Percentiles rank a stretch among this genome's conserved stretches.
Evolutionary conservation across 371 early-diverging fungal species (phyloP).

Genomic region (Haplosporangium sp.): DNA sequence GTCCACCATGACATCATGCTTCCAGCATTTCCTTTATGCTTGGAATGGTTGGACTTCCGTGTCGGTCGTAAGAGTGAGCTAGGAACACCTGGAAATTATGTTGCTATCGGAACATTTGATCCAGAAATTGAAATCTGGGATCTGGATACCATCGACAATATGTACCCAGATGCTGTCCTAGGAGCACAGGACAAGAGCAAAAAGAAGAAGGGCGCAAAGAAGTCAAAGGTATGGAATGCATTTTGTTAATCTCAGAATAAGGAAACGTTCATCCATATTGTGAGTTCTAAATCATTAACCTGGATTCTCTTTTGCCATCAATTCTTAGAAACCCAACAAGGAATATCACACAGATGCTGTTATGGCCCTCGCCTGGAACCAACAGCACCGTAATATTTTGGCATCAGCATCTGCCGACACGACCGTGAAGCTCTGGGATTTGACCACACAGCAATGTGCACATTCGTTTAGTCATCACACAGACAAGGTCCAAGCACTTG

Average conservation of each 20-base stretch:
- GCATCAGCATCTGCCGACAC: constrained; percentile 94
- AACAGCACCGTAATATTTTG: constrained; percentile 84
- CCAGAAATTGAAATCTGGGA: constrained; percentile 98
- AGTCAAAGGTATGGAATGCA: constrained; percentile 59
- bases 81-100: constrained; percentile 76
- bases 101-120: constrained; percentile 96
- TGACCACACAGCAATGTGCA: constrained; percentile 75
- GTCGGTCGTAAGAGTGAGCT: constrained; percentile 67
- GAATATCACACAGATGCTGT: constrained; percentile 94
- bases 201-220: constrained; percentile 65
- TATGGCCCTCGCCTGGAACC: constrained; percentile 95
- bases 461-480: constrained; percentile 87
- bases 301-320: neutral
- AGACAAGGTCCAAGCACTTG: constrained; percentile 89
- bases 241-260: too few relatives aligned
- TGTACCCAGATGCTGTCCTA: constrained; percentile 91
- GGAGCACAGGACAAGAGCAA: constrained; percentile 73
- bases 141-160: constrained; percentile 88
- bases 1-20: constrained; percentile 98
- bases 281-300: neutral
- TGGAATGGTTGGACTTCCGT: constrained; percentile 94
- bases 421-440: constrained; percentile 98
- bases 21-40: constrained; percentile 95
- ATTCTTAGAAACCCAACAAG: constrained; percentile 66
- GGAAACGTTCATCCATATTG: too few relatives aligned